phyloP scores from a whole-genome alignment of 441 rosid species.

The Arabidopsis hybrid region DNA sequence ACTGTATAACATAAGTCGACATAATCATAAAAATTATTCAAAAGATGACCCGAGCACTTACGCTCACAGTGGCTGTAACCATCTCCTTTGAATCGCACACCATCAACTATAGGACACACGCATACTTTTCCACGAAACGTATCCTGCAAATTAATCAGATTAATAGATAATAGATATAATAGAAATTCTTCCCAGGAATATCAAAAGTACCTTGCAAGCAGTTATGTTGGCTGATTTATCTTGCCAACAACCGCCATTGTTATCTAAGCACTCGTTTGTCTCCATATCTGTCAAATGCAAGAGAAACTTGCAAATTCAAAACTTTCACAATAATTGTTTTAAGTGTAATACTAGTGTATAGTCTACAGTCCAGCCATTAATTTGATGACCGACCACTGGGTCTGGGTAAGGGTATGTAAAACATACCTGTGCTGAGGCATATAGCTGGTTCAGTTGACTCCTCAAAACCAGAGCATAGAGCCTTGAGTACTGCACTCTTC shows the following conservation, averaged over 20 bases:
- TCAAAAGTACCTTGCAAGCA: constrained; percentile 84
- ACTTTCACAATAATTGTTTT: neutral
- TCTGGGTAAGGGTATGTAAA: neutral
- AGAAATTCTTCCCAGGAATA: neutral
- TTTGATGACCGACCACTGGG: neutral
- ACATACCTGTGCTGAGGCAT: constrained; percentile 83
- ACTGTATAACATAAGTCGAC: neutral
- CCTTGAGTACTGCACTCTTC: constrained; percentile 95
- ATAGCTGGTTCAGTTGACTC: constrained; percentile 97
- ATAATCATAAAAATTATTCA: neutral
- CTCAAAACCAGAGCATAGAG: constrained; percentile 96
- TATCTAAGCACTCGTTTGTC: constrained; percentile 95
- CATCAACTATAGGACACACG: constrained; percentile 91
- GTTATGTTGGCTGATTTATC: constrained; percentile 83
- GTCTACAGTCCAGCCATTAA: neutral
- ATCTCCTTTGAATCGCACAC: constrained; percentile 95
- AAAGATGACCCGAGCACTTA: constrained; percentile 35
- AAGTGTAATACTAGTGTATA: neutral
- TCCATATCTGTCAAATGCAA: constrained; percentile 68
- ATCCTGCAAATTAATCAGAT: constrained; percentile 60
- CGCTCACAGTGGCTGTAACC: constrained; percentile 98
- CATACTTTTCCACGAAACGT: constrained; percentile 98
- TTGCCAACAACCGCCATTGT: constrained; percentile 97
- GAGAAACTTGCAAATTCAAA: neutral
- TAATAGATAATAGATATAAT: neutral